Percentiles rank a stretch among this genome's conserved stretches.
phyloP scores from a whole-genome alignment of 1,284 basidiomycete species.

The Schizophyllum amplum region DNA sequence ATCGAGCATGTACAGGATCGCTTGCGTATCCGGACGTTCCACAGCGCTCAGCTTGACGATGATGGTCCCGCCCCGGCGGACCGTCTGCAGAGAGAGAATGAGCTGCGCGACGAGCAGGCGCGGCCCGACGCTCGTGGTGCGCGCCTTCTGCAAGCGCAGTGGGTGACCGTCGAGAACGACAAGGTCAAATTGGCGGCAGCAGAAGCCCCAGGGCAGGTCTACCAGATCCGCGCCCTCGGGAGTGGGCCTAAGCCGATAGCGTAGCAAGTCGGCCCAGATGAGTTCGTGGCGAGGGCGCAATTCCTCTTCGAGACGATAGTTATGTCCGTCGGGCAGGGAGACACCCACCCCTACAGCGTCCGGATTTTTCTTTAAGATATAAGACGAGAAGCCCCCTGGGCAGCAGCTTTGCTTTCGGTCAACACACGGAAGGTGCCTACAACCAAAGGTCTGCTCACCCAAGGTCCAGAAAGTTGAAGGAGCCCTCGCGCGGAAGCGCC shows the following conservation, averaged over 20 bases:
- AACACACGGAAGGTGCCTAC: background rate
- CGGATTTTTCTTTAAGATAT: slow-evolving; percentile 17
- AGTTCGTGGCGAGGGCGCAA: slow-evolving; percentile 14
- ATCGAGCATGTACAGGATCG: slow-evolving; percentile 22
- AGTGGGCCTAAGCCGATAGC: slow-evolving; percentile 14
- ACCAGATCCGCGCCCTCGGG: slow-evolving; percentile 7
- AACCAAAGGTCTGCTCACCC: slow-evolving; percentile 12
- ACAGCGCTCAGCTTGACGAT: slow-evolving; percentile 21
- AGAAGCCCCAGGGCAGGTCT: slow-evolving; percentile 4
- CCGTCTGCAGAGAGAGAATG: slow-evolving; percentile 19
- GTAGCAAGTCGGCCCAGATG: slow-evolving; percentile 16
- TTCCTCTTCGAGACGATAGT: slow-evolving; percentile 13
- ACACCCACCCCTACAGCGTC: slow-evolving; percentile 18
- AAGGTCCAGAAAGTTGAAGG: slow-evolving; percentile 19
- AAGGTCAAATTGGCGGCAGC: slow-evolving; percentile 18
- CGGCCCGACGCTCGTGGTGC: background rate
- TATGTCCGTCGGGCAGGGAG: slow-evolving; percentile 20
- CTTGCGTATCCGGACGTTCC: slow-evolving; percentile 18
- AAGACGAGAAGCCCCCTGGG: slow-evolving; percentile 22
- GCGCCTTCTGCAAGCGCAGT: slow-evolving; percentile 13
- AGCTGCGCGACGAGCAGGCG: slow-evolving; percentile 21
- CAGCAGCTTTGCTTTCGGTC: slow-evolving; percentile 15
- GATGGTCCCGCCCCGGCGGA: slow-evolving; percentile 19
- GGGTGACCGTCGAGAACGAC: slow-evolving; percentile 24
- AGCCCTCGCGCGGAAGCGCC: slow-evolving; percentile 12